Base-by-base conservation (phyloP, 2,329 filamentous ascomycete species). In the Pseudocercospora ulei region DNA sequence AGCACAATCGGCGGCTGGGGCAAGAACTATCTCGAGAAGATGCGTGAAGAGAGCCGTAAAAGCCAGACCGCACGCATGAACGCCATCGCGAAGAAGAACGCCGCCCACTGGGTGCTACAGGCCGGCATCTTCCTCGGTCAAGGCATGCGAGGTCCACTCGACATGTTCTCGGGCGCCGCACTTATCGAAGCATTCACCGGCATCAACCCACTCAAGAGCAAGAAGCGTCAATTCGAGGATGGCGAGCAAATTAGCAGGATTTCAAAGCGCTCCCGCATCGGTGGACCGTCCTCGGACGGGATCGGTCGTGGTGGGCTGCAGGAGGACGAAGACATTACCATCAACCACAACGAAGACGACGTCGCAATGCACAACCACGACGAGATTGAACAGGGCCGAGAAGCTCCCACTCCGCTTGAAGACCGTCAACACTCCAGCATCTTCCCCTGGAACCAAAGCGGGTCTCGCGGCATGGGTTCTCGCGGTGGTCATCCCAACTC, bases 341-440 rank as follows among this genome's bases (percentile, higher is more conserved):
- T 37, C n/a, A 17, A 39, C n/a, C 35, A 50, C 18, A 47, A 49
- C 35, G 44, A 41, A 14, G 36, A 35, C 6, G 28, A 45, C 28
- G 7, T 41, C 40, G 41, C 37, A 16, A 33, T 22, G 29, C 4
- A 50, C 13, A 43, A 46, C 33, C 47, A 35, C 13, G 33, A 39
- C 14, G 53, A 72, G 5, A 59, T 80, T 12, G 85, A 92, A 58
- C 60, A 83, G 14, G 82, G 78, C 12, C 75, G 83, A 61, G 75
- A 82, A 26, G 80, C 73, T 1, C 72, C 68, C 0, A 70, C 73
- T 0, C 72, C 74, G 5, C 70, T 90, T 37, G 73, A 92, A 42
- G 73, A 78, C 37, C 53, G 49, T 24, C 72, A 51, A 7, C 31
- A 73, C 17, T 73, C 74, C 14, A 74, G 71, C 3, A 63, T 70